phyloP scores from a whole-genome alignment of 257 asterid species.

The Rubia yunnanensis region DNA sequence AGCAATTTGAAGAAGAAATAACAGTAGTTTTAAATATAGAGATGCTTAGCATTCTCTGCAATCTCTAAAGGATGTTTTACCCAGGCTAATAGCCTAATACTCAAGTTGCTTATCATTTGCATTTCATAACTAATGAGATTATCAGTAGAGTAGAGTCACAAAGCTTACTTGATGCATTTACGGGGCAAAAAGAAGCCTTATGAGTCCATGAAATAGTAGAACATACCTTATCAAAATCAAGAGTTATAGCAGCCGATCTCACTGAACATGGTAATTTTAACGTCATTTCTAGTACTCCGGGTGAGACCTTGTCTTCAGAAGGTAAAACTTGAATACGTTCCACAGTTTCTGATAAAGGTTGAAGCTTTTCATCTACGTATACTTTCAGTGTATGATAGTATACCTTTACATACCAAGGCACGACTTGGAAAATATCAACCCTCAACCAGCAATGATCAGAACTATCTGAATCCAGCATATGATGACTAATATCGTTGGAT shows the following conservation, averaged over 20 bases:
- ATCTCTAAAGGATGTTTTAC: neutral
- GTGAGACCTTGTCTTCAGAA: conserved; percentile 92
- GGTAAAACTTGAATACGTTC: conserved; percentile 68
- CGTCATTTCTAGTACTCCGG: conserved; percentile 83
- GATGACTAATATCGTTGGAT: conserved; percentile 31
- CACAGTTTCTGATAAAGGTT: conserved; percentile 36
- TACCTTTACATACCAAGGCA: conserved; percentile 98
- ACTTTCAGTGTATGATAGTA: conserved; percentile 71
- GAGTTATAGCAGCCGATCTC: conserved; percentile 63
- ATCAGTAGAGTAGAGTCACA: neutral
- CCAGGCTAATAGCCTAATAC: neutral
- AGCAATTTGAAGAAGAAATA: no score
- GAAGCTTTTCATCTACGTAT: conserved; percentile 59
- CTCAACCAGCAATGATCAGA: conserved; percentile 44
- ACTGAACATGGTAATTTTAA: conserved; percentile 69
- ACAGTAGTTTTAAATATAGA: no score
- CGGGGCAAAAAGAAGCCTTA: neutral
- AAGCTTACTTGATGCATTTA: neutral
- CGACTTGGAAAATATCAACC: conserved; percentile 81
- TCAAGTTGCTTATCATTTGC: neutral
- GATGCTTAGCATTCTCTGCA: neutral
- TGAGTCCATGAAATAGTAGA: neutral
- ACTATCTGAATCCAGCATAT: conserved; percentile 19
- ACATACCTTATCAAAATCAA: conserved; percentile 94
- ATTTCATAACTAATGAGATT: neutral